These are phyloP conservation scores for Allium fistulosum DNA, from an alignment of 106 monocot species.

Conservation along the genomic window DNA sequence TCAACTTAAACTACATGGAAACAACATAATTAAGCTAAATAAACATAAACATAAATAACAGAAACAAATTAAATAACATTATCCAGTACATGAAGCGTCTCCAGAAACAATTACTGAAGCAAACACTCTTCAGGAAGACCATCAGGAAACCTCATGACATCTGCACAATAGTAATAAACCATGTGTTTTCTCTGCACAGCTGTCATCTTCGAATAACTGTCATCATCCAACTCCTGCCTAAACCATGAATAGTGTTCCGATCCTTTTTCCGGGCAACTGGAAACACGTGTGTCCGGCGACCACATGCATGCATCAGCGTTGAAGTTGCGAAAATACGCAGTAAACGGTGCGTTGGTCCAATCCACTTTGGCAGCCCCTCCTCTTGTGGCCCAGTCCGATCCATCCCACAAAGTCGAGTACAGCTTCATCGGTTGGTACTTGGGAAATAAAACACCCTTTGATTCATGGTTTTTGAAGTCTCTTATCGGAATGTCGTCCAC, in stretches of 20 bases:
- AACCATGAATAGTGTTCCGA: constrained; percentile 17
- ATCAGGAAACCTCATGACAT: constrained; percentile 29
- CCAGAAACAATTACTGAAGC: no score
- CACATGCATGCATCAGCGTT: constrained; percentile 15
- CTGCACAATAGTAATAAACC: constrained; percentile 43
- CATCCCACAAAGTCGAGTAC: constrained; percentile 29
- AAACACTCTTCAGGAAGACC: constrained; percentile 34
- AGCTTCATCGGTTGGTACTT: constrained; percentile 18
- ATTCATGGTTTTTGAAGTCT: constrained; percentile 18
- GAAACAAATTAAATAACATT: no score
- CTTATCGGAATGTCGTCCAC: constrained; percentile 20
- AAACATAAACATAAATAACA: no score
- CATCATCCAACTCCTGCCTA: constrained; percentile 17
- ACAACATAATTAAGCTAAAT: no score
- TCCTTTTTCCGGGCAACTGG: not conserved
- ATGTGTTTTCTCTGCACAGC: constrained; percentile 33
- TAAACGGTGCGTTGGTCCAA: constrained; percentile 26
- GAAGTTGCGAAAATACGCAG: constrained; percentile 13
- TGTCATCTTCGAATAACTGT: constrained; percentile 5
- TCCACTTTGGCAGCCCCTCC: constrained; percentile 24
- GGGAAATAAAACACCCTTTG: constrained; percentile 8
- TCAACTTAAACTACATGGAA: no score
- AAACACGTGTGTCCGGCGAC: not conserved
- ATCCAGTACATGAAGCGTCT: no score
- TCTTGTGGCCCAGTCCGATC: constrained; percentile 29